Base-by-base conservation (phyloP, 108 stramenopile species). In the Cyclotella choctawhatcheeana region DNA sequence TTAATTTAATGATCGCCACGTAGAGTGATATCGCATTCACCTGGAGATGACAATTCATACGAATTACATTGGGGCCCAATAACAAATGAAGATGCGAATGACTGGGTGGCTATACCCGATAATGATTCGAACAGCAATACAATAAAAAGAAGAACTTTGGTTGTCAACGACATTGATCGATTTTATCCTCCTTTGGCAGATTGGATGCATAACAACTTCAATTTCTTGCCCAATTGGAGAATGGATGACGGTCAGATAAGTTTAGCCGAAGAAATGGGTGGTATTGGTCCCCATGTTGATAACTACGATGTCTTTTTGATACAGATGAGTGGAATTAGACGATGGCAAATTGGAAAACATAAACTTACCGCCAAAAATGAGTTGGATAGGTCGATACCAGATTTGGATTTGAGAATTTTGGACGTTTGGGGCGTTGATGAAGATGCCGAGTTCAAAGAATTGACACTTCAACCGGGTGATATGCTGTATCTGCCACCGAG, bases 251-350 rank as follows among this genome's bases (percentile, higher is more conserved):
- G 87, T 50, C 90, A 97, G 79, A 85, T 97, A 51, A 89, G 90
- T 84, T 50, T 93, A 48, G 72, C 93, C 16, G 61, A 74, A 27
- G 33, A 37, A 8, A 84, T 81, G 1, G 96, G 96, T 13, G 93
- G 95, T 13, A 97, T 98, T 55, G 97, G 96, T 33, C 89, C 95
- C 3, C 97, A 98, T 69, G 94, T 97, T 13, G 97, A 98, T 75
- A 86, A 90, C 76, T 98, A 97, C 64, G 96, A 97, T 82, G 97
- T 98, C 2, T 98, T 98, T 77, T 86, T 98, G 59, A 82, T 97
- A 52, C 97, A 98, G 83, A 85, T 84, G 45, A 53, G 52, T 21
- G 97, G 97, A 34, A 78, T 64, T 6, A 81, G 93, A 27, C 61
- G 59, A 16, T 97, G 97, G 97, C 65, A 83, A 51, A 76, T 97